Conservation (phyloP, 1,139 yeast species). For the Yamadazyma spencermartinsiae region DNA sequence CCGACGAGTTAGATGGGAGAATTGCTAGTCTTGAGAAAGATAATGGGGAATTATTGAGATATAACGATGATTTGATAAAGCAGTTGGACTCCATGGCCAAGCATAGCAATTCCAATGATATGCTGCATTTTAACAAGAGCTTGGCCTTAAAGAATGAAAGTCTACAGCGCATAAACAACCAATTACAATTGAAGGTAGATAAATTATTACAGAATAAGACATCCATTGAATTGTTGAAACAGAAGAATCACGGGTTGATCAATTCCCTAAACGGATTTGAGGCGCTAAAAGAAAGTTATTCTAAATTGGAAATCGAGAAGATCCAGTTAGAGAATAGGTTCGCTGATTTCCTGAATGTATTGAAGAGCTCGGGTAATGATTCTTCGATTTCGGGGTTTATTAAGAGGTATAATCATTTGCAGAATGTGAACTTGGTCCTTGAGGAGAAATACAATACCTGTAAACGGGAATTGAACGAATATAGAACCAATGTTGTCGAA, state of each 20-base stretch:
- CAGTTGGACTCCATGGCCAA: slow-evolving; percentile 28
- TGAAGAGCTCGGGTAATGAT: slow-evolving; percentile 21
- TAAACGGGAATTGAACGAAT: slow-evolving; percentile 20
- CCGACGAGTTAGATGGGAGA: slow-evolving; percentile 31
- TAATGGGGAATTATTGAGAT: slow-evolving; percentile 21
- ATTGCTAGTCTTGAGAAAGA: slow-evolving; percentile 22
- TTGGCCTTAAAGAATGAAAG: slow-evolving; percentile 29
- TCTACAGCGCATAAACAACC: slow-evolving; percentile 33
- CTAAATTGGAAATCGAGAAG: slow-evolving; percentile 54
- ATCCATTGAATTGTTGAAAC: slow-evolving; percentile 40
- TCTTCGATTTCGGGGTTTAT: slow-evolving; percentile 28
- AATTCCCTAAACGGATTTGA: slow-evolving; percentile 44
- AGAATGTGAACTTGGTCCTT: slow-evolving; percentile 39
- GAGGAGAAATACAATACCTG: slow-evolving; percentile 36
- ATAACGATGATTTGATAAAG: slow-evolving; percentile 52
- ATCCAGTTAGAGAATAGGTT: slow-evolving; percentile 46
- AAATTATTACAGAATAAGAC: slow-evolving; percentile 40
- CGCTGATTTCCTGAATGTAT: slow-evolving; percentile 32
- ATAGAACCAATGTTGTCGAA: slow-evolving; percentile 16
- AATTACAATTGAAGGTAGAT: slow-evolving; percentile 30
- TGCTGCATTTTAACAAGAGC: slow-evolving; percentile 23
- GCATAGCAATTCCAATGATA: slow-evolving; percentile 12
- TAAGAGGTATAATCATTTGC: slow-evolving; percentile 32
- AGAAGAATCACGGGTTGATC: slow-evolving; percentile 33
- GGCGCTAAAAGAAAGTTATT: slow-evolving; percentile 45